Conservation (phyloP, 2,329 filamentous ascomycete genomes). For the Alternaria postmessia region DNA sequence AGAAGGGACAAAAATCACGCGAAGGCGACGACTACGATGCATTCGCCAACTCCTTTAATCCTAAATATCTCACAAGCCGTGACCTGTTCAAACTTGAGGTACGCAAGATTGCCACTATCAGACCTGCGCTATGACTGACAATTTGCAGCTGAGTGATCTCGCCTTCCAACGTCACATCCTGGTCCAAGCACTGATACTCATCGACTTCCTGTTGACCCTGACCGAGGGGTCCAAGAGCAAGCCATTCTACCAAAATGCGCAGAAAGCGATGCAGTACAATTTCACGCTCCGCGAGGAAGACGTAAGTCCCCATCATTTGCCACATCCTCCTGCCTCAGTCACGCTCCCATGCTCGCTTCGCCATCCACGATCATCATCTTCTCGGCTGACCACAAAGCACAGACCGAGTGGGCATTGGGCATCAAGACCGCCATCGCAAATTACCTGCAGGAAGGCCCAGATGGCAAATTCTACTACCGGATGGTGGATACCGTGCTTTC, state of each 20-base stretch:
- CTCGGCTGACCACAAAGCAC: conserved; percentile 48
- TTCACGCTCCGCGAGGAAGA: conserved; percentile 84
- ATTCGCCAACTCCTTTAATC: conserved; percentile 82
- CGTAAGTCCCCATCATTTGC: conserved; percentile 60
- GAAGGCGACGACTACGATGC: conserved; percentile 68
- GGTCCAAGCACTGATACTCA: conserved; percentile 91
- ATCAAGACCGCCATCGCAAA: conserved; percentile 82
- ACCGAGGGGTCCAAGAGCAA: conserved; percentile 83
- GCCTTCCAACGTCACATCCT: conserved; percentile 94
- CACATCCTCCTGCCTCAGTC: conserved; percentile 22
- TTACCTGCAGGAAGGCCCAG: conserved; percentile 80
- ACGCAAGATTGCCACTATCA: conserved; percentile 40
- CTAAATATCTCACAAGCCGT: conserved; percentile 96
- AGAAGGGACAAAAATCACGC: conserved; percentile 66
- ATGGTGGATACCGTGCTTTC: conserved; percentile 97
- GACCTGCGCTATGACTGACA: conserved; percentile 39
- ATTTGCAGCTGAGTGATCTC: conserved; percentile 80
- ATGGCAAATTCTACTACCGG: conserved; percentile 92
- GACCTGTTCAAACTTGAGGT: conserved; percentile 96
- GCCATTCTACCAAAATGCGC: conserved; percentile 72
- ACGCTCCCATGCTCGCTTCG: conserved; percentile 24
- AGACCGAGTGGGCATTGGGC: conserved; percentile 83
- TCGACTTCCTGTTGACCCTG: conserved; percentile 94
- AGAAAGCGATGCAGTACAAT: conserved; percentile 86
- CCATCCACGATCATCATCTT: conserved; percentile 32